phyloP scores from a whole-genome alignment of 2,329 filamentous ascomycete species.

The Cordyceps fumosorosea region DNA sequence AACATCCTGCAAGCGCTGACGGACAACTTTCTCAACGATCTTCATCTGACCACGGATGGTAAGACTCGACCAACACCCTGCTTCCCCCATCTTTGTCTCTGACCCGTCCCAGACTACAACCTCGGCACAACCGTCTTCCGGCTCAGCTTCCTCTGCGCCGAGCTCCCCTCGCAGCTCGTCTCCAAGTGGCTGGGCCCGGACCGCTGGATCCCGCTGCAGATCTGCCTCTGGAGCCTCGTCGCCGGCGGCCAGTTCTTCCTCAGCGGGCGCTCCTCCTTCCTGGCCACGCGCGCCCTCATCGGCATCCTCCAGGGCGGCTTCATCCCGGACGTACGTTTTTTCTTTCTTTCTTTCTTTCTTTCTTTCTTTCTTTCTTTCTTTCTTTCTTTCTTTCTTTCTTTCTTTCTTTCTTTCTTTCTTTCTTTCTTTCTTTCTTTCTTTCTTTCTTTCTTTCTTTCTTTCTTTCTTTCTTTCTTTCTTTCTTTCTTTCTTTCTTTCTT shows the following conservation, averaged over 20 bases:
- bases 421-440: neutral
- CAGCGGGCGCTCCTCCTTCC: conserved; percentile 30
- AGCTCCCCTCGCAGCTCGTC: conserved; percentile 53
- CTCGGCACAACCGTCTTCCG: conserved; percentile 28
- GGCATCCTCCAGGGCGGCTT: conserved; percentile 40
- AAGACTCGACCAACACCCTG: neutral
- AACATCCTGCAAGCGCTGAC: conserved; percentile 42
- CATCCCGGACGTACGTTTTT: conserved; percentile 33
- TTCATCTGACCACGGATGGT: conserved; percentile 37
- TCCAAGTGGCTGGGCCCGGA: conserved; percentile 52
- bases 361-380: neutral
- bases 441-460: neutral
- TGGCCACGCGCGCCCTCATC: conserved; percentile 32
- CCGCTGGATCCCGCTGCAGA: conserved; percentile 53
- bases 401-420: neutral
- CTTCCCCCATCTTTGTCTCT: no score
- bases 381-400: neutral
- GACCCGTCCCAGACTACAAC: conserved; percentile 30
- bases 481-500: neutral
- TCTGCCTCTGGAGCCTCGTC: conserved; percentile 49
- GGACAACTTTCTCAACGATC: conserved; percentile 39
- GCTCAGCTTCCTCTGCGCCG: conserved; percentile 26
- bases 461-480: neutral
- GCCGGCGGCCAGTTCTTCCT: conserved; percentile 41
- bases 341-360: neutral